Percentiles rank a stretch among this genome's conserved stretches.
Conservation (phyloP, 805 yeast genomes). For the Candida lessepsii region DNA sequence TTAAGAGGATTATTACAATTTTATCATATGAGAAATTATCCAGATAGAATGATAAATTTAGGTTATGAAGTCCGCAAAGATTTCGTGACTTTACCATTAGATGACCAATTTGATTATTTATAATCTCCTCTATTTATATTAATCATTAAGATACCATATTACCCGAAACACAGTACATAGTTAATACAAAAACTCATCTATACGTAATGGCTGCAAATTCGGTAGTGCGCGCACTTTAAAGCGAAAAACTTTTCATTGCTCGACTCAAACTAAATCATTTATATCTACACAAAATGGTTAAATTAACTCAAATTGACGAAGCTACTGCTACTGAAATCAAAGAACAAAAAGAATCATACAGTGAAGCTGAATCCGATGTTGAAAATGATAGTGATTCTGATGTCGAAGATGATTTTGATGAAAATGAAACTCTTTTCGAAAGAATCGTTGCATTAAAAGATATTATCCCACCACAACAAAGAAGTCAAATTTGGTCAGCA, state of each 20-base stretch:
- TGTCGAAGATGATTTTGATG: slow-evolving; percentile 71
- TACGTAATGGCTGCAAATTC: neutral
- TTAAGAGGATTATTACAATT: slow-evolving; percentile 74
- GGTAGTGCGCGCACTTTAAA: slow-evolving; percentile 1
- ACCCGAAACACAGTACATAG: no score
- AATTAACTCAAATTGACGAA: slow-evolving; percentile 71
- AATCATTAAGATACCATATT: no score
- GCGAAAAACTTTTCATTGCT: slow-evolving; percentile 9
- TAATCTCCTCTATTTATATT: neutral
- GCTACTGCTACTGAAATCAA: slow-evolving; percentile 41
- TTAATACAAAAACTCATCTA: no score
- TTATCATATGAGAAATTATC: slow-evolving; percentile 64
- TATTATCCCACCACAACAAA: slow-evolving; percentile 83
- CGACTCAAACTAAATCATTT: neutral
- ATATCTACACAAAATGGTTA: slow-evolving; percentile 52
- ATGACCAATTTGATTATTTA: slow-evolving; percentile 15
- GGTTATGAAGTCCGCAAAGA: slow-evolving; percentile 45
- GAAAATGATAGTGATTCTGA: slow-evolving; percentile 49
- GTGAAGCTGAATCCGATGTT: slow-evolving; percentile 26
- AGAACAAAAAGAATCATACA: slow-evolving; percentile 18
- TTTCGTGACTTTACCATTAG: slow-evolving; percentile 11
- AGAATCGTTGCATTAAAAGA: slow-evolving; percentile 91
- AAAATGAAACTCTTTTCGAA: slow-evolving; percentile 80
- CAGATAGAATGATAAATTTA: slow-evolving; percentile 48
- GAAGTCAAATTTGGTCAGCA: slow-evolving; percentile 47